Evolutionary conservation across 2,329 filamentous ascomycete species (phyloP), one percentile per base, ranked within the genome.

Genomic region (Pseudopyricularia cyperi): DNA sequence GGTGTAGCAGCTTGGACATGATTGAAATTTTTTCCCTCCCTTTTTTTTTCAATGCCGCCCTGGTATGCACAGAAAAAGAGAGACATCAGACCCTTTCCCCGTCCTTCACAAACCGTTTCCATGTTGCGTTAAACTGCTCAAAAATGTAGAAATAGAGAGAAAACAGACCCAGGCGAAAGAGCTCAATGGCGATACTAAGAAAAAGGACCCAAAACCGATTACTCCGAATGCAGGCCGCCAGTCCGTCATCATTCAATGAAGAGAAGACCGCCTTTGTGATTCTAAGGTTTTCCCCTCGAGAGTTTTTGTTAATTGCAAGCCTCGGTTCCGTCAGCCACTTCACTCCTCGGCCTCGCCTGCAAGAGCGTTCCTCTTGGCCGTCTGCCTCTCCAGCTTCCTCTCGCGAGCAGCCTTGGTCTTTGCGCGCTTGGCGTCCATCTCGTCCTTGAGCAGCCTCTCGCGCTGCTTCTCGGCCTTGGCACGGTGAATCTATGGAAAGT

Each of bases 391-490:
- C 75, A 84, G 76, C 85, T 93, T 93, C 80, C 93, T 86, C 86
- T 97, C 93, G 77, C 93, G 89, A 67, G 93, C 93, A 70, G 93
- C 93, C 90, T 96, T 97, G 84, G 89, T 97, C 89, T 95, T 96
- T 73, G 89, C 89, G 79, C 93, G 89, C 85, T 95, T 97, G 80
- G 87, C 89, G 72, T 97, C 93, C 93, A 98, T 98, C 81, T 97
- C 90, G 72, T 97, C 90, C 86, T 95, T 91, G 75, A 98, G 83
- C 68, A 83, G 76, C 76, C 83, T 83, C 86, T 97, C 93, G 75
- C 93, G 93, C 62, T 83, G 82, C 81, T 95, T 94, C 88, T 98
- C 93, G 66, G 93, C 93, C 88, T 98, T 98, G 79, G 93, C 93
- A 77, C 90, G 94, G 87, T 98, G 93, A 72, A 98, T 97, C 93